phyloP scores from a whole-genome alignment of 179 eudicot species.

The Spergularia azorica region DNA sequence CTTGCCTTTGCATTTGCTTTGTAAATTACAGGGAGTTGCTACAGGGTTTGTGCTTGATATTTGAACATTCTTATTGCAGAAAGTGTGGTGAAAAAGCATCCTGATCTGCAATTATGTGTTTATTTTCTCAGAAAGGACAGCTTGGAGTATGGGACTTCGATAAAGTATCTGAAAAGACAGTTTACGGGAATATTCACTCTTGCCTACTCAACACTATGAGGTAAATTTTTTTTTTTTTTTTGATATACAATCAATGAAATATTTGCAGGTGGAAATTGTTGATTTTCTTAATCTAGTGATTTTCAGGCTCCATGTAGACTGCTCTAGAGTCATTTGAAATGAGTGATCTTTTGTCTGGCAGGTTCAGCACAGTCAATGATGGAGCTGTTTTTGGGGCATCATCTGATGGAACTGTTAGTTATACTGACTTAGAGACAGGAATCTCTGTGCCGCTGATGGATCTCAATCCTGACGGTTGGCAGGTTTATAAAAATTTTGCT shows the following conservation, averaged over 20 bases:
- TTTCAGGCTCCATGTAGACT: not conserved
- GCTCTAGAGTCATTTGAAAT: not conserved
- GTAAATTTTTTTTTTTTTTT: constrained; percentile 34
- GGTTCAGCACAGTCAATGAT: constrained; percentile 74
- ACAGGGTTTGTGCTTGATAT: not conserved
- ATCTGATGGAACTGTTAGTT: constrained; percentile 91
- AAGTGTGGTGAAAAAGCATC: not conserved
- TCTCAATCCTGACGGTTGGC: constrained; percentile 95
- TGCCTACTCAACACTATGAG: constrained; percentile 89
- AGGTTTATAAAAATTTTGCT: constrained; percentile 39
- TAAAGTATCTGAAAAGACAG: constrained; percentile 81
- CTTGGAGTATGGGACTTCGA: constrained; percentile 95
- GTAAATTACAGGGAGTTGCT: not conserved
- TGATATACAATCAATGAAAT: not conserved
- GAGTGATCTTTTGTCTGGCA: constrained; percentile 23
- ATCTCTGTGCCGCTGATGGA: constrained; percentile 68
- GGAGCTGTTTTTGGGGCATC: constrained; percentile 82
- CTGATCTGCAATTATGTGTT: not conserved
- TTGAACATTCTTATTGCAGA: not conserved
- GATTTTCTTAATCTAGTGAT: not conserved
- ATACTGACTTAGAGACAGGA: constrained; percentile 94
- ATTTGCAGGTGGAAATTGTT: not conserved
- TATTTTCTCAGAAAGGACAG: constrained; percentile 81
- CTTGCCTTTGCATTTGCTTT: not conserved
- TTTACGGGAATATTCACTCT: constrained; percentile 72